These are phyloP conservation scores for Grigorovia yakushimaensis DNA, from an alignment of 805 yeast genomes.

Conservation along the genomic window DNA sequence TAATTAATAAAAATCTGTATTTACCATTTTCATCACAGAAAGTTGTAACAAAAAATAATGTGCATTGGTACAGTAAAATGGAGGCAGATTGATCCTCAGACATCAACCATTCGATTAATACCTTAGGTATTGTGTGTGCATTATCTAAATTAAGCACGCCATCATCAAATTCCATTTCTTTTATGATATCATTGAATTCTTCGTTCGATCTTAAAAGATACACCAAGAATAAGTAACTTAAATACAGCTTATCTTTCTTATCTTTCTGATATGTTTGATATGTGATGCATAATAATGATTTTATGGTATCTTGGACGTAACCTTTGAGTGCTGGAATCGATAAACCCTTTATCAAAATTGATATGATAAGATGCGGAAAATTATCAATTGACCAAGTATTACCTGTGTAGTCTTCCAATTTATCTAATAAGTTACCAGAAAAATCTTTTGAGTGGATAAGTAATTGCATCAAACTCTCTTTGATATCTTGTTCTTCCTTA, in stretches of 20 bases:
- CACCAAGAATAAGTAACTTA: constrained; percentile 24
- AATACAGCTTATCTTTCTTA: constrained; percentile 5
- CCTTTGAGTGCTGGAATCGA: constrained; percentile 46
- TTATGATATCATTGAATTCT: constrained; percentile 26
- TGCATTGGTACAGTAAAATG: constrained; percentile 23
- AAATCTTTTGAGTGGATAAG: constrained; percentile 30
- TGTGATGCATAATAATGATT: constrained; percentile 35
- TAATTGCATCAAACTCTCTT: constrained; percentile 25
- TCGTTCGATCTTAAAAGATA: constrained; percentile 30
- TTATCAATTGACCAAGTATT: constrained; percentile 33
- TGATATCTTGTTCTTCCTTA: constrained; percentile 15
- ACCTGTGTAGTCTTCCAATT: constrained; percentile 35
- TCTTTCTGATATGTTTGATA: constrained; percentile 25
- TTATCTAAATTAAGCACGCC: constrained; percentile 26
- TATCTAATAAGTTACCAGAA: constrained; percentile 31
- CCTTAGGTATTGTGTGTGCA: constrained; percentile 29
- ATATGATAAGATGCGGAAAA: constrained; percentile 41
- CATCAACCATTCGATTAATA: constrained; percentile 23
- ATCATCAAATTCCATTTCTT: constrained; percentile 27
- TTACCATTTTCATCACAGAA: constrained; percentile 27
- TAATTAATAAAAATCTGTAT: constrained; percentile 21
- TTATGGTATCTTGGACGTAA: constrained; percentile 36
- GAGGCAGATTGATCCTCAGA: constrained; percentile 20
- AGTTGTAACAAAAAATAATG: constrained; percentile 20
- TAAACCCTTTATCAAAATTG: constrained; percentile 44